Conservation (phyloP, 179 eudicot genomes). For the Actinidia chinensis region DNA sequence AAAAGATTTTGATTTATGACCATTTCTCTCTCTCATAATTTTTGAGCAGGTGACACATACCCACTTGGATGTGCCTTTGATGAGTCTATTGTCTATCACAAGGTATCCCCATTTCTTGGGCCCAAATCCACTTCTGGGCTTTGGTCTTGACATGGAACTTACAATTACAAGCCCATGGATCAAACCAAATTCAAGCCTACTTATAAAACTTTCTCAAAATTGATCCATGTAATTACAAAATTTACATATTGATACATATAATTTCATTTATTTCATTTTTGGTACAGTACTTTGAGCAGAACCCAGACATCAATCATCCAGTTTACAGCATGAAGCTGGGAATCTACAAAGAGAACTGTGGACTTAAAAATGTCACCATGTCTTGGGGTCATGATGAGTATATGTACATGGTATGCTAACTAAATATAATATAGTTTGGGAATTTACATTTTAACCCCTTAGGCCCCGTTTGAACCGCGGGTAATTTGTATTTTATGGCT, state of each 20-base stretch:
- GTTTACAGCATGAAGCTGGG: constrained; percentile 21
- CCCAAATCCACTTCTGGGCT: not conserved
- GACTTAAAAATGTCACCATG: constrained; percentile 14
- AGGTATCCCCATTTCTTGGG: constrained; percentile 3
- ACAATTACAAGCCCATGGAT: not conserved
- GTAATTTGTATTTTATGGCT: too few relatives aligned
- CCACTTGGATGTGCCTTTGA: constrained; percentile 33
- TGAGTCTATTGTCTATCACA: constrained; percentile 22
- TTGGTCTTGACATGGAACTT: not conserved
- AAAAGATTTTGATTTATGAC: not conserved
- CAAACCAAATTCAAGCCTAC: not conserved
- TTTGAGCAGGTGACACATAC: constrained; percentile 16
- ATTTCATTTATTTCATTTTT: not conserved
- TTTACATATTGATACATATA: not conserved
- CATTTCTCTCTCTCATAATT: not conserved
- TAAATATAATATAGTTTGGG: too few relatives aligned
- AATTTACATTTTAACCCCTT: too few relatives aligned
- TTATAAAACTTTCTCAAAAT: not conserved
- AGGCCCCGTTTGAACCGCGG: too few relatives aligned
- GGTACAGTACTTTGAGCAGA: constrained; percentile 23
- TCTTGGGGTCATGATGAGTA: constrained; percentile 27
- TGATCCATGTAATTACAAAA: too few relatives aligned
- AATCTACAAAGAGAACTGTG: constrained; percentile 19
- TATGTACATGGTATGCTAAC: constrained; percentile 15
- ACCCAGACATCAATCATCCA: constrained; percentile 23